Base-by-base conservation (phyloP, 805 yeast genomes). In the Candida vaughaniae region DNA sequence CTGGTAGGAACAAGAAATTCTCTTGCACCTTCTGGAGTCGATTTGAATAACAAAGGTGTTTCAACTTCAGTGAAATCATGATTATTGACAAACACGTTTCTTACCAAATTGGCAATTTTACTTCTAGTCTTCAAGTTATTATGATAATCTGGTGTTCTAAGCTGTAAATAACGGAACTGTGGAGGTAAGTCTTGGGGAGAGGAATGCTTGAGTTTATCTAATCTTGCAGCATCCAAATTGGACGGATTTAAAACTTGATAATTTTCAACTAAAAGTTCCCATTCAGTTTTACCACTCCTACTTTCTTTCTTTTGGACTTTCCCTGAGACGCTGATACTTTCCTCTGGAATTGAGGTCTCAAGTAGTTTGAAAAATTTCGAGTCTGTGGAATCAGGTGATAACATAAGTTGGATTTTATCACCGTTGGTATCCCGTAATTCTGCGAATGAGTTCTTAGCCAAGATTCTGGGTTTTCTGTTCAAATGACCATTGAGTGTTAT, bases 11-110 rank as follows among this genome's bases (percentile, higher is more conserved):
- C 97, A 32, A 93, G 61, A 56, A 91, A 93, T 60, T 93, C 99
- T 25, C 95, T 71, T 1, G 99, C 99, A 11, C 99, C 99, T 60
- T 93, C 99, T 0, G 99, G 99, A 0, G 99, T 93, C 1, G 96
- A 85, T 54, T 93, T 90, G 71, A 93, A 93, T 19, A 93, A 63
- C 5, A 91, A 58, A 1, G 99, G 99, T 0, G 99, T 93, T 56
- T 91, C 99, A 19, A 93, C 73, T 53, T 93, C 98, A 0, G 76
- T 75, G 57, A 93, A 93, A 1, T 48, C 52, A 46, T 66, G 70
- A 9, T 46, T 43, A 1, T 60, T 53, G 4, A 52, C 53, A 11
- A 82, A 56, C 1, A 54, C 48, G 5, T 60, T 49, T 30, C 88
- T 63, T 1, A 77, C 56, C 11, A 64, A 45, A 16, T 62, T 56